A percentile compares a stretch with the other conserved stretches of the same genome.
Evolutionary conservation across 2,329 filamentous ascomycete species (phyloP).

Genomic region (Fusarium sp.): DNA sequence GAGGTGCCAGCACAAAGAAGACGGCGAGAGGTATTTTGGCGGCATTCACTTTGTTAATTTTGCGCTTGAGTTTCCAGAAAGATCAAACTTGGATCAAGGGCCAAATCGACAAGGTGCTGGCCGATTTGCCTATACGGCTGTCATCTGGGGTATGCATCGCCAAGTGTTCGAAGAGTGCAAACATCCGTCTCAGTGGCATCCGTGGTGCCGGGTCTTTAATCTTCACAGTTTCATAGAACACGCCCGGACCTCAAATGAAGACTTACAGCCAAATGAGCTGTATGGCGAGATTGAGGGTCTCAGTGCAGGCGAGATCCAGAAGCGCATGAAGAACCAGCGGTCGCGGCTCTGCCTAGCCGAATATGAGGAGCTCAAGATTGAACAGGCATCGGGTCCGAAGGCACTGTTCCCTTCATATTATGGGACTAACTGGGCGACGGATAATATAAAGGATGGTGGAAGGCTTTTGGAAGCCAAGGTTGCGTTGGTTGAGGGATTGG

Average conservation of each 20-base stretch:
- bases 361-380: neutral
- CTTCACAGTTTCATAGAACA: slow-evolving; percentile 12
- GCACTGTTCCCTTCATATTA: slow-evolving; percentile 23
- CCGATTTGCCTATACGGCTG: neutral
- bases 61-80: neutral
- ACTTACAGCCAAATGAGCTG: slow-evolving; percentile 2
- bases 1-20: slow-evolving; percentile 2
- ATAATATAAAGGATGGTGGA: neutral
- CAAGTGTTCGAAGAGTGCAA: neutral
- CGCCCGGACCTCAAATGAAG: neutral
- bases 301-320: slow-evolving; percentile 14
- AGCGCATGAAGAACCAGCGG: slow-evolving; percentile 20
- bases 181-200: neutral
- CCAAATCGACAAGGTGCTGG: neutral
- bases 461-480: slow-evolving; percentile 6
- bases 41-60: slow-evolving; percentile 35
- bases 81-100: neutral
- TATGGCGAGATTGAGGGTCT: slow-evolving; percentile 12
- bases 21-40: slow-evolving; percentile 23
- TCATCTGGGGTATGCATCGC: slow-evolving; percentile 37
- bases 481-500: slow-evolving; percentile 15
- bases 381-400: neutral
- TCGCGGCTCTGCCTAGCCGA: neutral
- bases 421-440: slow-evolving; percentile 2
- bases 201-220: slow-evolving; percentile 37